These are phyloP conservation scores for Verticillium klebahnii DNA, from an alignment of 2,329 filamentous ascomycete species.

Conservation along the genomic window DNA sequence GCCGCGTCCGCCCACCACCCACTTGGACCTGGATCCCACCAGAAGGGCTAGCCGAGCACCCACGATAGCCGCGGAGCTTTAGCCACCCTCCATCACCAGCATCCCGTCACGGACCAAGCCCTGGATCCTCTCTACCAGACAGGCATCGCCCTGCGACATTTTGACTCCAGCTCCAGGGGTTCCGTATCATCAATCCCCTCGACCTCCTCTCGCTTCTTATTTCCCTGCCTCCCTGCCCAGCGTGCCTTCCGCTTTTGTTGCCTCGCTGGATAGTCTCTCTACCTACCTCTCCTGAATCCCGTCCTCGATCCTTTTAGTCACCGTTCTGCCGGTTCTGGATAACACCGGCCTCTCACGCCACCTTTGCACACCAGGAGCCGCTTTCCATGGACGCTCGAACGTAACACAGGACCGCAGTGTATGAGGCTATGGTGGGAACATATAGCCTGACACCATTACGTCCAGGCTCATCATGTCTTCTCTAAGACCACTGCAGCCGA, in stretches of 20 bases:
- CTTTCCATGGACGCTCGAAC: neutral
- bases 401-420: neutral
- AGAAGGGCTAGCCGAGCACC: neutral
- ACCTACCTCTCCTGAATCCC: neutral
- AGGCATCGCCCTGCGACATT: neutral
- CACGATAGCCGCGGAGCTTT: neutral
- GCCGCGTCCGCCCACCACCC: neutral
- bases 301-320: neutral
- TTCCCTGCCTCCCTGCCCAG: neutral
- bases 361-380: neutral
- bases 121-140: neutral
- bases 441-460: neutral
- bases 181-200: neutral
- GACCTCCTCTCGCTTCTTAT: neutral
- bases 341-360: neutral
- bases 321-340: neutral
- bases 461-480: neutral
- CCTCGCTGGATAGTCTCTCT: neutral
- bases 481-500: slow-evolving; percentile 20
- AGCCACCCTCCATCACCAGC: neutral
- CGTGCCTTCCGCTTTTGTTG: neutral
- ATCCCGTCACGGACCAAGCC: neutral
- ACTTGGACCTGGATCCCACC: neutral
- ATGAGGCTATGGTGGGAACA: neutral
- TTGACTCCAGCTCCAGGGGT: neutral